Percentiles rank a stretch among this genome's conserved stretches.
Conservation (phyloP, 164 flowering plant genomes). For the Vitis riparia region DNA sequence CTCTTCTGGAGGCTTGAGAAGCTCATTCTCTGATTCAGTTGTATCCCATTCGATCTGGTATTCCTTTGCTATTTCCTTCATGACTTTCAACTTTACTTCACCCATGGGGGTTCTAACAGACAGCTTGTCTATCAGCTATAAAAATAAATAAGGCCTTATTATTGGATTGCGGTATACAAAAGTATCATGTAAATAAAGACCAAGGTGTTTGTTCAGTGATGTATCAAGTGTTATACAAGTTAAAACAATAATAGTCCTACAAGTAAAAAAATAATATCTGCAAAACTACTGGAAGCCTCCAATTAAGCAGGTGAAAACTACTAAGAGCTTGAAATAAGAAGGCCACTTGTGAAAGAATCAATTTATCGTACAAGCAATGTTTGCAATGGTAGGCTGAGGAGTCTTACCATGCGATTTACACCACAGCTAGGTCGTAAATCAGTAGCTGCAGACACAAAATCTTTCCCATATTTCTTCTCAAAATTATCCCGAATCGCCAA, state of each 20-base stretch:
- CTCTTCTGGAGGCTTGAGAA: conserved; percentile 91
- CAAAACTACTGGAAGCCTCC: not conserved
- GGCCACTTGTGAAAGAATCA: too few species aligned
- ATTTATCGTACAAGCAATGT: too few species aligned
- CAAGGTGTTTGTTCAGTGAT: too few species aligned
- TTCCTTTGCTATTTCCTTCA: conserved; percentile 99
- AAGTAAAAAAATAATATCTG: not conserved
- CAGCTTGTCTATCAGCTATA: conserved; percentile 88
- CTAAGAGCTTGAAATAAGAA: too few species aligned
- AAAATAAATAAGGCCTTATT: conserved; percentile 7
- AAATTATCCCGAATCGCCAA: conserved; percentile 54
- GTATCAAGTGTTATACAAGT: too few species aligned
- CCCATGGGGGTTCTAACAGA: conserved; percentile 88
- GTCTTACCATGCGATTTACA: conserved; percentile 78
- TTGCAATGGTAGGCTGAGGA: not conserved
- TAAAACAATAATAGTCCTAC: not conserved
- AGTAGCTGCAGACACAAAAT: conserved; percentile 87
- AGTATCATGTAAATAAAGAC: too few species aligned
- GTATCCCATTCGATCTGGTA: conserved; percentile 88
- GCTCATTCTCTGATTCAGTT: conserved; percentile 80
- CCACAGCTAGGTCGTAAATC: conserved; percentile 86
- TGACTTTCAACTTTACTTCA: conserved; percentile 76
- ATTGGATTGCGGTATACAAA: not conserved
- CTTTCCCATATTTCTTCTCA: conserved; percentile 89
- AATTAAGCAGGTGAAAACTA: not conserved